Evolutionary conservation across 192 early-diverging fungal species (phyloP).

Genomic region (Chytriomyces sp.): DNA sequence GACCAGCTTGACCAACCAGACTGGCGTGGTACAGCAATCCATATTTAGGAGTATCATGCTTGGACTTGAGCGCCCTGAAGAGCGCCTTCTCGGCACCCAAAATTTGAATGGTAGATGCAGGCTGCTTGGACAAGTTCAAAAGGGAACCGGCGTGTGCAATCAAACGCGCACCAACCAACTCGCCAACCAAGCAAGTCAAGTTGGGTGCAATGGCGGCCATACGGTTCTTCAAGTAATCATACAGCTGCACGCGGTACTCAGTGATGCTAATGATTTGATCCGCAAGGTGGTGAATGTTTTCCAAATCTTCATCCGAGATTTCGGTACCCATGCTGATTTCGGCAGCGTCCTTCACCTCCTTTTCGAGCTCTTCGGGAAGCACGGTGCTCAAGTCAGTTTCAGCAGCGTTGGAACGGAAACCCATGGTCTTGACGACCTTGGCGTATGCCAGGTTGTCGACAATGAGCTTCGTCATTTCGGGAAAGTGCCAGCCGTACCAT

Average conservation of each 20-base stretch:
- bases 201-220: slow-evolving; percentile 74
- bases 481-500: slow-evolving; percentile 99
- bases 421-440: slow-evolving; percentile 87
- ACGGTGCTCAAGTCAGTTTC: slow-evolving; percentile 78
- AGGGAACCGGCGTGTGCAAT: slow-evolving; percentile 97
- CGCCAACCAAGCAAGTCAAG: slow-evolving; percentile 88
- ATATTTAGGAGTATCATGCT: slow-evolving; percentile 97
- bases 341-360: slow-evolving; percentile 94
- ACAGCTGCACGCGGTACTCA: slow-evolving; percentile 93
- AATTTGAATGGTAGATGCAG: slow-evolving; percentile 97
- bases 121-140: slow-evolving; percentile 95
- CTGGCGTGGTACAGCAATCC: slow-evolving; percentile 97
- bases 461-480: slow-evolving; percentile 95
- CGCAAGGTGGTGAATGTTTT: slow-evolving; percentile 91
- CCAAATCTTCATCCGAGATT: slow-evolving; percentile 94
- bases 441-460: slow-evolving; percentile 95
- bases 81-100: slow-evolving; percentile 98
- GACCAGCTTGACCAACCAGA: slow-evolving; percentile 90
- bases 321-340: slow-evolving; percentile 99
- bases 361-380: slow-evolving; percentile 90
- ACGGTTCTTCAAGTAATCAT: slow-evolving; percentile 97
- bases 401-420: slow-evolving; percentile 84
- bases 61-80: slow-evolving; percentile 96
- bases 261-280: slow-evolving; percentile 96
- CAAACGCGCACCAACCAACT: slow-evolving; percentile 94